A percentile compares a stretch with the other conserved stretches of the same genome.
These are phyloP conservation scores for Aureobasidium sp. DNA, from an alignment of 2,329 filamentous ascomycete species.

Conservation along the genomic window DNA sequence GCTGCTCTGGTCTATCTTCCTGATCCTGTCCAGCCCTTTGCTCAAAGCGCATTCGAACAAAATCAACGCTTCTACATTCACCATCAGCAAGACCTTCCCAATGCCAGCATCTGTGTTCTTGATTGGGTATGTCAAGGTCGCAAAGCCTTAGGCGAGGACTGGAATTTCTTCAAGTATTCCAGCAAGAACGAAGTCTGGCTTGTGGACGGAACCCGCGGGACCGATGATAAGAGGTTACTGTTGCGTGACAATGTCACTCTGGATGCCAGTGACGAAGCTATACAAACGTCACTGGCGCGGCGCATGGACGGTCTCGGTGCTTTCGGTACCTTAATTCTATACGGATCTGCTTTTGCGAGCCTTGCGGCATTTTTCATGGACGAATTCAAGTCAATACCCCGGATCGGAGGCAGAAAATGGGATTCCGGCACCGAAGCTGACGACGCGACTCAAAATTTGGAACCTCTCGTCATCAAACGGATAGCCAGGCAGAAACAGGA, in stretches of 20 bases:
- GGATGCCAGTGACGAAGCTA: conserved; percentile 37
- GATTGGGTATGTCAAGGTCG: conserved; percentile 95
- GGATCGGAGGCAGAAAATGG: conserved; percentile 78
- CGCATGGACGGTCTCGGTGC: conserved; percentile 70
- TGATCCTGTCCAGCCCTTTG: conserved; percentile 89
- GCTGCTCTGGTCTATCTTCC: conserved; percentile 60
- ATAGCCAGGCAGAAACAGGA: conserved; percentile 50
- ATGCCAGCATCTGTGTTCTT: conserved; percentile 60
- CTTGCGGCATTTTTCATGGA: conserved; percentile 67
- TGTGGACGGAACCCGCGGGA: conserved; percentile 26
- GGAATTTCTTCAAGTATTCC: conserved; percentile 71
- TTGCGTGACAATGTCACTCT: conserved; percentile 81
- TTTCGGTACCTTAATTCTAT: conserved; percentile 77
- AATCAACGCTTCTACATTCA: conserved; percentile 61
- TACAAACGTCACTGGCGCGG: conserved; percentile 24
- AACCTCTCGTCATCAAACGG: conserved; percentile 36
- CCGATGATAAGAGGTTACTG: conserved; percentile 46
- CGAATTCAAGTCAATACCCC: conserved; percentile 69
- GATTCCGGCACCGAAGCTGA: conserved; percentile 30
- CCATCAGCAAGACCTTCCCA: conserved; percentile 36
- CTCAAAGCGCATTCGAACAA: conserved; percentile 75
- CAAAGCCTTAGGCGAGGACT: conserved; percentile 75
- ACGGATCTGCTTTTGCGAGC: conserved; percentile 58
- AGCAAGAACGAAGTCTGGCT: conserved; percentile 84
- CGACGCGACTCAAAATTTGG: conserved; percentile 28